Evolutionary conservation across 768 basidiomycete species (phyloP).

Genomic region (Kwoniella europaea): DNA sequence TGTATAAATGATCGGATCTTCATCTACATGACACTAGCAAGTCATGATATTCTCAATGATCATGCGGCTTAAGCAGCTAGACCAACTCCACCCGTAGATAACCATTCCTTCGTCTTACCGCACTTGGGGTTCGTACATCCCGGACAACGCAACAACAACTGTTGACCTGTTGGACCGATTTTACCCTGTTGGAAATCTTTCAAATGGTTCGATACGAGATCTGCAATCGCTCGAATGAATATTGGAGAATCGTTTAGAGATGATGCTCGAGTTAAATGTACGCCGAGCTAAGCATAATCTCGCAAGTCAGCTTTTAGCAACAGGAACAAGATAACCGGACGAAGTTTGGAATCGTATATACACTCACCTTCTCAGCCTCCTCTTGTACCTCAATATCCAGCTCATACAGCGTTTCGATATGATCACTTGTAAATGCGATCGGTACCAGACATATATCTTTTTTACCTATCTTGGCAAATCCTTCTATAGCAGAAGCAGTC

Average conservation of each 20-base stretch:
- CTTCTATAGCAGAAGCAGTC: constrained; percentile 85
- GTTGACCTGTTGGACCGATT: constrained; percentile 70
- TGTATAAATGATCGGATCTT: not conserved
- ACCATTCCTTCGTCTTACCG: constrained; percentile 84
- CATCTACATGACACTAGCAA: not conserved
- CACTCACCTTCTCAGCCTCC: constrained; percentile 83
- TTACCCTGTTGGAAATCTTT: constrained; percentile 66
- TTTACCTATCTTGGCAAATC: constrained; percentile 60
- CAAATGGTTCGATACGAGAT: constrained; percentile 82
- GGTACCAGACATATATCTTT: constrained; percentile 74
- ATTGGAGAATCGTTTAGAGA: constrained; percentile 95
- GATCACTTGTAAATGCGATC: constrained; percentile 98
- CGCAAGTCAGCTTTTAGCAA: too few relatives aligned
- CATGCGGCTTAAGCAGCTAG: constrained; percentile 13
- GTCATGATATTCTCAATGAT: not conserved
- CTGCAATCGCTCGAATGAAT: constrained; percentile 91
- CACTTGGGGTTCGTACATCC: constrained; percentile 91
- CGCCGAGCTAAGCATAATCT: constrained; percentile 70
- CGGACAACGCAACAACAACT: constrained; percentile 86
- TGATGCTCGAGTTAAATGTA: constrained; percentile 84
- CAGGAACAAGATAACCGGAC: too few relatives aligned
- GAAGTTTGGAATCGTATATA: not conserved
- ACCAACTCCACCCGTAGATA: constrained; percentile 71
- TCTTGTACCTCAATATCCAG: constrained; percentile 90
- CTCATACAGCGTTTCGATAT: constrained; percentile 98